Conservation (phyloP, 306 rosid genomes). For the Phaseolus lunatus region DNA sequence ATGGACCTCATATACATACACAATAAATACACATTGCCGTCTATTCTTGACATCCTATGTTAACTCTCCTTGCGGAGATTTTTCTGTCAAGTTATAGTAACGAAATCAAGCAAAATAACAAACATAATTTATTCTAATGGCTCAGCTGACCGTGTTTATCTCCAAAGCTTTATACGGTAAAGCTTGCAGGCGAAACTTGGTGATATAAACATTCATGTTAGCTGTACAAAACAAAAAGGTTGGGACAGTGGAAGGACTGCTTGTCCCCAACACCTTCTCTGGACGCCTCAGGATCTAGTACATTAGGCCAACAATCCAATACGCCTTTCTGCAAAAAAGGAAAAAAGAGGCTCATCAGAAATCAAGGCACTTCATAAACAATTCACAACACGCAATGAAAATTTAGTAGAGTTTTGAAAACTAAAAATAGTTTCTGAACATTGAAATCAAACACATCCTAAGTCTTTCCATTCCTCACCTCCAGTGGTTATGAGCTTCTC, state of each 20-base stretch:
- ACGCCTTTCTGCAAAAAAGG: slow-evolving; percentile 82
- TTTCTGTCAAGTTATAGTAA: slow-evolving; percentile 39
- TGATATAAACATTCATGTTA: slow-evolving; percentile 59
- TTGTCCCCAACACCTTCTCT: slow-evolving; percentile 36
- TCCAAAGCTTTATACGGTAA: slow-evolving; percentile 57
- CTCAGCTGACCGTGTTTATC: slow-evolving; percentile 58
- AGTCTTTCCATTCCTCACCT: slow-evolving; percentile 59
- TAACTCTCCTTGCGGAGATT: slow-evolving; percentile 50
- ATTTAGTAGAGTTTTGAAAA: slow-evolving; percentile 25
- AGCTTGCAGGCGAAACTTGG: slow-evolving; percentile 48
- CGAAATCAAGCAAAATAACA: slow-evolving; percentile 37
- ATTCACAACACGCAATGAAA: slow-evolving; percentile 14
- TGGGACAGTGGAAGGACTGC: slow-evolving; percentile 42
- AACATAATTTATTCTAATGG: slow-evolving; percentile 48
- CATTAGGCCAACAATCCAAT: slow-evolving; percentile 76
- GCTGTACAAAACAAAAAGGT: slow-evolving; percentile 75
- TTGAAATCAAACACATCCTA: not conserved
- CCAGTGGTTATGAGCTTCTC: slow-evolving; percentile 96
- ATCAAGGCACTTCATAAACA: slow-evolving; percentile 8
- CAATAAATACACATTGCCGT: slow-evolving; percentile 47
- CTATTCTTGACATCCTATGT: slow-evolving; percentile 55
- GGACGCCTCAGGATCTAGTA: slow-evolving; percentile 54
- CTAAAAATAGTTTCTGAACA: not conserved
- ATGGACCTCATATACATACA: slow-evolving; percentile 56
- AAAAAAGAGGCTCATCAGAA: slow-evolving; percentile 25